These are phyloP conservation scores for Monilinia polystroma DNA, from an alignment of 2,329 filamentous ascomycete genomes.

Conservation along the genomic window DNA sequence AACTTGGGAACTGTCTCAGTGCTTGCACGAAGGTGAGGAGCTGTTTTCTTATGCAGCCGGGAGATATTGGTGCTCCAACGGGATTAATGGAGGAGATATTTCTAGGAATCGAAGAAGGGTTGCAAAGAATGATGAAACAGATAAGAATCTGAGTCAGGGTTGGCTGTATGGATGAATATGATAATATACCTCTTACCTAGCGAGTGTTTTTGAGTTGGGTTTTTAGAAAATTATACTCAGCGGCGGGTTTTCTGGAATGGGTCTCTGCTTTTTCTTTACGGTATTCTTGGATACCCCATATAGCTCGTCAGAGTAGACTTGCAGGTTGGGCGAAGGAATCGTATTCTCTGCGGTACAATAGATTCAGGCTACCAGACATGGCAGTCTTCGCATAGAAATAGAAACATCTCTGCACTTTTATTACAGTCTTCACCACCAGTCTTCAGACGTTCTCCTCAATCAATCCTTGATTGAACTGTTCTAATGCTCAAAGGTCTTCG, in stretches of 20 bases:
- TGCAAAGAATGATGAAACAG: slow-evolving; percentile 5
- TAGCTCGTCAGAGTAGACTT: background rate
- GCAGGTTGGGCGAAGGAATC: too few relatives aligned
- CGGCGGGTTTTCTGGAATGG: background rate
- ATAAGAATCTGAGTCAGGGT: background rate
- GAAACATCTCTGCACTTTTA: too few relatives aligned
- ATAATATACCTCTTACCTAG: background rate
- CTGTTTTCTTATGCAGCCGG: slow-evolving; percentile 8
- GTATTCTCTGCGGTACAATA: too few relatives aligned
- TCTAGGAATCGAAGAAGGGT: slow-evolving; percentile 5
- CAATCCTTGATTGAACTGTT: too few relatives aligned
- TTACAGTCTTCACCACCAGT: too few relatives aligned
- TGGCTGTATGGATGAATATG: background rate
- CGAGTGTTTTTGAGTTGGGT: background rate
- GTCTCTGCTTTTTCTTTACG: background rate
- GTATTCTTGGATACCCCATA: background rate
- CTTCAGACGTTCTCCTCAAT: too few relatives aligned
- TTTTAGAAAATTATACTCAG: background rate
- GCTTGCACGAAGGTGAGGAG: slow-evolving; percentile 1
- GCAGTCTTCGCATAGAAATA: background rate
- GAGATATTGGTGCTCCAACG: slow-evolving; percentile 3
- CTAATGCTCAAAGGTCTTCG: too few relatives aligned
- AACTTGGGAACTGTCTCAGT: slow-evolving; percentile 5
- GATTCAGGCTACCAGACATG: background rate
- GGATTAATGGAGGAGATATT: slow-evolving; percentile 1